Base-by-base conservation (phyloP, 108 stramenopile species). In the Stephanodiscus triporus region DNA sequence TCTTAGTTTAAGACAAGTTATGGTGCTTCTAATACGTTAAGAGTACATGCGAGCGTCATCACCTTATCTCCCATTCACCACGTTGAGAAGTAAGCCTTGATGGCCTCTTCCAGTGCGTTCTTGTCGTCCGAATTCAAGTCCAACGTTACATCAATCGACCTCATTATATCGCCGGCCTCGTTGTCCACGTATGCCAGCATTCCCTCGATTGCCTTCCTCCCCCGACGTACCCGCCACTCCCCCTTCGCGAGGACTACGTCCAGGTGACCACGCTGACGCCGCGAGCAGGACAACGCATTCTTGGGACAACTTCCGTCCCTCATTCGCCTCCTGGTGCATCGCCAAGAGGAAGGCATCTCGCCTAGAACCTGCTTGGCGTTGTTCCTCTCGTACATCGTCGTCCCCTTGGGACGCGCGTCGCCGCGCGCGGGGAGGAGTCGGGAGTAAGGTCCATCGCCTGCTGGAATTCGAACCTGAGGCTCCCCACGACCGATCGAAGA, bases 391-490 rank as follows among this genome's bases (percentile, higher is more conserved):
- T 5, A 34, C 32, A 4, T 5, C 32, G n/a, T n/a, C n/a, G n/a
- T n/a, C n/a, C n/a, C n/a, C n/a, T n/a, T n/a, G 32, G 32, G 32
- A 34, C 32, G 32, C 32, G 32, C 32, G 32, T 5, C 42, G 69
- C 63, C 13, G 26, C 68, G 11, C 70, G 32, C 37, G 62, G 38
- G 4, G 64, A 43, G 10, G 66, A 29, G 36, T 51, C 67, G 48
- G 36, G 85, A 82, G 53, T 86, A 88, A 92, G 75, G 68, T 81
- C 84, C 32, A 69, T 81, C 22, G 92, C 92, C 60, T 95, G 95
- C 20, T 91, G 87, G 30, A 95, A 78, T 45, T 91, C 89, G 62
- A 92, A 77, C 23, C 95, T 68, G 27, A 96, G 62, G 27, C 95
- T 90, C 63, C 90, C 95, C 10, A 85, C 88, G 9, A 93, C 72